phyloP scores from a whole-genome alignment of 2,329 filamentous ascomycete species.

The Huntiella abstrusa region DNA sequence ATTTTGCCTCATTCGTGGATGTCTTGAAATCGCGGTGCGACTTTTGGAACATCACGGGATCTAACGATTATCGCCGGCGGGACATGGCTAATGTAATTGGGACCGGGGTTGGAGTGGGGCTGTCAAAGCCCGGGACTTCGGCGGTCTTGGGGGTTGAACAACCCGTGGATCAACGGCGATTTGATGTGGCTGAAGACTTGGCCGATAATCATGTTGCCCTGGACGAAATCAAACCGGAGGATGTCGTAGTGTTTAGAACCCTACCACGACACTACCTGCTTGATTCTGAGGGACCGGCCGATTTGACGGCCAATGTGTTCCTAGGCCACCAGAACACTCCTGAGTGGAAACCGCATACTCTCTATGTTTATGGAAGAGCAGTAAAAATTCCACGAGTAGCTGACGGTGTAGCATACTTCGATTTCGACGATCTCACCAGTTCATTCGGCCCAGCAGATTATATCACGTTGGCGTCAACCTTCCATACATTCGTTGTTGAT shows the following conservation, averaged over 20 bases:
- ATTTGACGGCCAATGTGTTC: slow-evolving; percentile 12
- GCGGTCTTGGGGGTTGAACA: not conserved
- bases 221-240: slow-evolving; percentile 2
- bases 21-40: slow-evolving; percentile 62
- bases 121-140: not conserved
- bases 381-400: slow-evolving; percentile 39
- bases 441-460: slow-evolving; percentile 65
- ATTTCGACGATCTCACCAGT: slow-evolving; percentile 48
- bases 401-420: slow-evolving; percentile 41
- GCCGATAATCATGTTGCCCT: not conserved
- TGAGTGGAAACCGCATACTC: slow-evolving; percentile 14
- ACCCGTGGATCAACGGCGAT: not conserved
- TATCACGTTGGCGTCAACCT: slow-evolving; percentile 61
- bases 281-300: not conserved
- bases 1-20: slow-evolving; percentile 59
- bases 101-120: not conserved
- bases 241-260: not conserved
- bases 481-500: slow-evolving; percentile 59
- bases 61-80: slow-evolving; percentile 28
- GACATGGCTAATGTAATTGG: not conserved
- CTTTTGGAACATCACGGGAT: slow-evolving; percentile 67
- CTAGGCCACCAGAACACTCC: not conserved
- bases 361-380: slow-evolving; percentile 43
- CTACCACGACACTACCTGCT: slow-evolving; percentile 7
- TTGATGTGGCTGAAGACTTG: not conserved